phyloP scores from a whole-genome alignment of 768 basidiomycete species.

The Trametes sanguinea region DNA sequence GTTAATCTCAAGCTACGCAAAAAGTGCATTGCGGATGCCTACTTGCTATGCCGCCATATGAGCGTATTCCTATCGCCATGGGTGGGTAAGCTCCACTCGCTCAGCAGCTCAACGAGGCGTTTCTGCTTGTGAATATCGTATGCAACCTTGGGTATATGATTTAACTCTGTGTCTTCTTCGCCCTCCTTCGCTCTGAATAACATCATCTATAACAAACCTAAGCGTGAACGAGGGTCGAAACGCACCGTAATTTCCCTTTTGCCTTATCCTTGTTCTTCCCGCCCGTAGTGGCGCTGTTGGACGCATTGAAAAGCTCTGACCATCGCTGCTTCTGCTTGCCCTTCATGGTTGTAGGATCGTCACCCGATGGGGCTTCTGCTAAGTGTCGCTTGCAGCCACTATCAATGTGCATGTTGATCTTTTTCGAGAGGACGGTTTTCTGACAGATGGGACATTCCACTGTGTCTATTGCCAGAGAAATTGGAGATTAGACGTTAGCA shows the following conservation, averaged over 20 bases:
- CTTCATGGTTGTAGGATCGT: conserved; percentile 32
- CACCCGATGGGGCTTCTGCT: conserved; percentile 21
- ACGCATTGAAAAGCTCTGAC: conserved; percentile 24
- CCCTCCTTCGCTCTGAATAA: conserved; percentile 9
- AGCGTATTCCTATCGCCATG: conserved; percentile 53
- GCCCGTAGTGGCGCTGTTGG: conserved; percentile 15
- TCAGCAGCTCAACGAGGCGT: conserved; percentile 57
- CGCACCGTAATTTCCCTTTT: conserved; percentile 20
- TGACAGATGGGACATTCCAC: conserved; percentile 68
- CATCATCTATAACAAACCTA: background rate
- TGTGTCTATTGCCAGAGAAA: conserved; percentile 14
- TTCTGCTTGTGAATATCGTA: conserved; percentile 67
- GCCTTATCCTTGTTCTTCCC: conserved; percentile 16
- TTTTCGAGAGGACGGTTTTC: conserved; percentile 43
- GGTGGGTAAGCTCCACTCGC: conserved; percentile 49
- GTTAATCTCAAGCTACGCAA: background rate
- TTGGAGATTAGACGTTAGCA: too few relatives aligned
- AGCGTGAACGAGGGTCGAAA: background rate
- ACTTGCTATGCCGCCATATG: conserved; percentile 64
- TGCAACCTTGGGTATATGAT: conserved; percentile 61
- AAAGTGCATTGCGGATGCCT: conserved; percentile 14
- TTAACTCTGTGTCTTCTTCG: conserved; percentile 40
- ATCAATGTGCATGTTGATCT: conserved; percentile 70
- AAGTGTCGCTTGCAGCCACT: conserved; percentile 47
- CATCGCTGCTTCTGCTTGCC: conserved; percentile 38